These are phyloP conservation scores for Scedosporium aurantiacum DNA, from an alignment of 2,329 filamentous ascomycete genomes.

Conservation along the genomic window DNA sequence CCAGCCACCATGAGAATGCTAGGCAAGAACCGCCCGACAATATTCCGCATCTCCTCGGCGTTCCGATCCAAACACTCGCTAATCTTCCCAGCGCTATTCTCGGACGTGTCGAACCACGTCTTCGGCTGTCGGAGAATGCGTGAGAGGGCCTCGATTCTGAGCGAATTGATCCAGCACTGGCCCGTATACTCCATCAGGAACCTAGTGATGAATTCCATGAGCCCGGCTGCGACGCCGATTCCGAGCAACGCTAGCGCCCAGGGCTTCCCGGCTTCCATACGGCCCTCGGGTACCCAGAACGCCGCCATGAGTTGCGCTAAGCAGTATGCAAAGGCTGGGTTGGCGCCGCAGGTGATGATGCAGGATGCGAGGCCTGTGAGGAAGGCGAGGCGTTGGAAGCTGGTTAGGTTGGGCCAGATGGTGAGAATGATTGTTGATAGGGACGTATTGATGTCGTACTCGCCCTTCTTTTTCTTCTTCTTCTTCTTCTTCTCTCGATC, in stretches of 20 bases:
- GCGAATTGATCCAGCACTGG: constrained; percentile 64
- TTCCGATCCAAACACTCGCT: constrained; percentile 67
- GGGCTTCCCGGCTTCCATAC: constrained; percentile 36
- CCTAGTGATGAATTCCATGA: constrained; percentile 53
- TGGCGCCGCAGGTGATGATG: constrained; percentile 52
- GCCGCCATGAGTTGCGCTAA: constrained; percentile 62
- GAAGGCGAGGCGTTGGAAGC: constrained; percentile 40
- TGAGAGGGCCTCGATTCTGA: constrained; percentile 57
- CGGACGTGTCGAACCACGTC: constrained; percentile 63
- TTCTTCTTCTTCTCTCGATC: too few relatives aligned
- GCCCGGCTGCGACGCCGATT: constrained; percentile 56
- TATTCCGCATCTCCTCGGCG: constrained; percentile 76
- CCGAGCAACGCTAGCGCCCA: constrained; percentile 63
- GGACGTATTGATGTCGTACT: constrained; percentile 1
- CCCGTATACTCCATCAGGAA: constrained; percentile 62
- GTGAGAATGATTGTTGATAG: constrained; percentile 44
- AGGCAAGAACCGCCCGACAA: constrained; percentile 68
- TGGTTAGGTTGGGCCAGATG: constrained; percentile 55
- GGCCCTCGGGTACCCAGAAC: constrained; percentile 46
- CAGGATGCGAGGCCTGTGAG: constrained; percentile 50
- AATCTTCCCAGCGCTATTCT: constrained; percentile 50
- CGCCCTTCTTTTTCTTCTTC: too few relatives aligned
- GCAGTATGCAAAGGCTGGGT: constrained; percentile 65
- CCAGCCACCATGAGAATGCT: constrained; percentile 53
- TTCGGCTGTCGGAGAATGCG: constrained; percentile 65